These are phyloP conservation scores for Aschersonia sp. DNA, from an alignment of 2,329 filamentous ascomycete species.

Conservation along the genomic window DNA sequence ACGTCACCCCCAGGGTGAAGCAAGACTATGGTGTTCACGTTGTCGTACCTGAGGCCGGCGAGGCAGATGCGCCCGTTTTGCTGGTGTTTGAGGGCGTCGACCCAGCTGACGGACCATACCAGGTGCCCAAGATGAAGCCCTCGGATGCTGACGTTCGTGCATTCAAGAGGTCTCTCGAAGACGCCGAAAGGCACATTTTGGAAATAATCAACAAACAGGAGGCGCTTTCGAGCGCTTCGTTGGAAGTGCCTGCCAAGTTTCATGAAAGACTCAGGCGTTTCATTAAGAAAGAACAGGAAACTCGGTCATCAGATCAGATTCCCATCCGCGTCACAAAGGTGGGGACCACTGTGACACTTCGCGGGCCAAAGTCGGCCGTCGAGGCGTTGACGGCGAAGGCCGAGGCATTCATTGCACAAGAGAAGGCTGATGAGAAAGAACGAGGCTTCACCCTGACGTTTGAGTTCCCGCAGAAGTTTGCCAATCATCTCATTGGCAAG, in stretches of 20 bases:
- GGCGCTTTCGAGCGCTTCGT: constrained; percentile 29
- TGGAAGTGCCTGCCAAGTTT: constrained; percentile 49
- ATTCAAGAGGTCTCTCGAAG: constrained; percentile 40
- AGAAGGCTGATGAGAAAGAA: constrained; percentile 87
- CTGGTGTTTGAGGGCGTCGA: constrained; percentile 62
- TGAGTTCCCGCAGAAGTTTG: constrained; percentile 89
- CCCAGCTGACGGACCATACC: constrained; percentile 29
- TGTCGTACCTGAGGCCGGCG: constrained; percentile 51
- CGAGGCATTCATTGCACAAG: constrained; percentile 66
- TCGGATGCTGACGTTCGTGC: constrained; percentile 31
- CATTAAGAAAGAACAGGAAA: constrained; percentile 50
- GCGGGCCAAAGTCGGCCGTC: constrained; percentile 62
- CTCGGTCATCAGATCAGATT: constrained; percentile 40
- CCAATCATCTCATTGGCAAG: constrained; percentile 68
- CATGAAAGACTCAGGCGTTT: constrained; percentile 49
- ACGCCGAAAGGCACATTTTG: constrained; percentile 42
- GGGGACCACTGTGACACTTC: constrained; percentile 53
- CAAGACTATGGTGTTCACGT: constrained; percentile 59
- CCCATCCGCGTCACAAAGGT: constrained; percentile 44
- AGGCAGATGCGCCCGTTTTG: constrained; percentile 47
- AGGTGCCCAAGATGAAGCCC: constrained; percentile 39
- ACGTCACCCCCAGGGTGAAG: constrained; percentile 49
- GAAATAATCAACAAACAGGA: constrained; percentile 46
- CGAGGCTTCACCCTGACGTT: constrained; percentile 76
- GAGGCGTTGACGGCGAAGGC: constrained; percentile 61